These are phyloP conservation scores for Ophiocordyceps polyrhachis-furcata DNA, from an alignment of 2,329 filamentous ascomycete species.

Conservation along the genomic window DNA sequence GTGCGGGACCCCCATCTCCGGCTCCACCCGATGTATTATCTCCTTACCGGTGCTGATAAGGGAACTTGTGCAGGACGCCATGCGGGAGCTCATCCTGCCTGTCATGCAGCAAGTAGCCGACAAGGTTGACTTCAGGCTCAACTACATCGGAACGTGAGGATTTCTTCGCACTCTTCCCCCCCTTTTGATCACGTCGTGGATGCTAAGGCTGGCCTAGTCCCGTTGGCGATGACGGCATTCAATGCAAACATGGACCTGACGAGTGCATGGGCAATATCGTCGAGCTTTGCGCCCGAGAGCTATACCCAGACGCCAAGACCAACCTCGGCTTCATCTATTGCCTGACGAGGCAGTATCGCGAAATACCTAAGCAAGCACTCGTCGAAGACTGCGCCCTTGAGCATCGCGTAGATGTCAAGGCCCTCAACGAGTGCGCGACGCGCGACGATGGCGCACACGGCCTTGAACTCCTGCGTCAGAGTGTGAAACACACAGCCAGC, in stretches of 20 bases:
- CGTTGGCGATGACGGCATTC: slow-evolving; percentile 63
- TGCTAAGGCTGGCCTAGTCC: slow-evolving; percentile 22
- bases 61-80: slow-evolving; percentile 37
- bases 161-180: not conserved
- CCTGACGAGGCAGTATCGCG: slow-evolving; percentile 52
- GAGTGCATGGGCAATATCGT: slow-evolving; percentile 92
- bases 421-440: slow-evolving; percentile 66
- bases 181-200: not conserved
- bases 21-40: not conserved
- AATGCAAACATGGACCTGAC: slow-evolving; percentile 72
- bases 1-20: slow-evolving; percentile 13
- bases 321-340: slow-evolving; percentile 91
- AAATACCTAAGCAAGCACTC: slow-evolving; percentile 62
- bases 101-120: slow-evolving; percentile 65
- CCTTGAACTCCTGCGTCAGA: slow-evolving; percentile 46
- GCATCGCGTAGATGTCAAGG: slow-evolving; percentile 68
- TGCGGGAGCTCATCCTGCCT: slow-evolving; percentile 65
- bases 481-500: slow-evolving; percentile 42
- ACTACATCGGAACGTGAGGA: slow-evolving; percentile 65
- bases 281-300: slow-evolving; percentile 69
- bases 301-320: slow-evolving; percentile 72
- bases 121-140: slow-evolving; percentile 81
- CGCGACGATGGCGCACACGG: slow-evolving; percentile 56
- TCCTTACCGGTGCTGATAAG: not conserved
- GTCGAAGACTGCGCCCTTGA: slow-evolving; percentile 79